Evolutionary conservation across 495 filamentous ascomycete species (phyloP), one percentile per base, ranked within the genome.

Genomic region (Neurospora intermedia): DNA sequence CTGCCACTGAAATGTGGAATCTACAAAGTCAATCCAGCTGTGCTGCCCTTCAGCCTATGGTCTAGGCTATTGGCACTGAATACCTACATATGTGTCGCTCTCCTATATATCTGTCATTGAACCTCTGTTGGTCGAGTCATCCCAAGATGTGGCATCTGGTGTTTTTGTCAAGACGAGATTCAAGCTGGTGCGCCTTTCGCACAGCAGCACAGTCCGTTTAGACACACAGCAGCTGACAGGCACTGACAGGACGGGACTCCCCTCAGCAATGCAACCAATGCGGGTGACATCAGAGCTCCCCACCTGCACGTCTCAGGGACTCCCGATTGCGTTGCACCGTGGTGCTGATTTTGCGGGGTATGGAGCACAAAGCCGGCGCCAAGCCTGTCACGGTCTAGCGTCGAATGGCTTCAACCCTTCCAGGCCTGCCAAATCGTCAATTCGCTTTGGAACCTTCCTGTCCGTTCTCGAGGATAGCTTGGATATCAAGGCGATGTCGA

Each of bases 281-380:
- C 69, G 73, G 75, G 78, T 80, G 78, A 80, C 77, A 78, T 80
- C 78, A 79, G 73, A 38, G 13, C 72, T 69, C 71, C 72, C 71
- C 72, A 69, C 69, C 73, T 70, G 39, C 45, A 74, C 16, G 76
- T 77, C 71, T 74, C 77, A 75, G 73, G 77, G 74, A 74, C 73
- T 71, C 73, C 72, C 48, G 43, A 74, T 20, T 48, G 70, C 39
- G 40, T 73, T 72, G 40, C 42, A 45, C 27, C 31, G 42, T 69
- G 54, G 70, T 66, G 48, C 0, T 59, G 48, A 72, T 71, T 74
- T 75, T 78, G 79, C 78, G 79, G 79, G 79, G 79, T 74, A 80
- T 75, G 75, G 70, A 76, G 75, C 62, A 76, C 73, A 70, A 18
- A 69, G 69, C 72, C 72, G 71, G 54, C 48, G 69, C 74, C 71